phyloP scores from a whole-genome alignment of 495 filamentous ascomycete genomes.

The Terfezia boudieri region DNA sequence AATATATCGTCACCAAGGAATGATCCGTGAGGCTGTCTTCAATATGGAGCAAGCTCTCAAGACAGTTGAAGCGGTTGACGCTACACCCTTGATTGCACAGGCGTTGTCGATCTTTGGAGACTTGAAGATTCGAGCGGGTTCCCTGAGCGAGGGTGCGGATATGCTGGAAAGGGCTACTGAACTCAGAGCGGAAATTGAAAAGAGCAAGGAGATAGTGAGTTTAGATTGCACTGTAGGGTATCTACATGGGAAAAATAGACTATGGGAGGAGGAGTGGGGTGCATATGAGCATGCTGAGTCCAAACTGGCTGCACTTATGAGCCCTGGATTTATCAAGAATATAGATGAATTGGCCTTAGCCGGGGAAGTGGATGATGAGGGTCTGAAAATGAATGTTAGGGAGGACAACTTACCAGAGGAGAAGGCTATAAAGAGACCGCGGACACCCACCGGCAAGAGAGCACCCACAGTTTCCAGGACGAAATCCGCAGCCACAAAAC shows the following conservation, averaged over 20 bases:
- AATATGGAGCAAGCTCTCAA: slow-evolving; percentile 68
- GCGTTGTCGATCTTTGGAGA: slow-evolving; percentile 37
- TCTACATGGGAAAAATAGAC: slow-evolving; percentile 9
- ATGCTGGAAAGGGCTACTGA: slow-evolving; percentile 31
- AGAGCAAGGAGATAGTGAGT: slow-evolving; percentile 27
- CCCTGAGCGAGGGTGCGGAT: slow-evolving; percentile 36
- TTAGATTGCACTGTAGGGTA: slow-evolving; percentile 24
- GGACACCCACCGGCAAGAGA: slow-evolving; percentile 1
- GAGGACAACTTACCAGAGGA: slow-evolving; percentile 1
- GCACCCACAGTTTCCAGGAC: background rate
- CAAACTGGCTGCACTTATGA: slow-evolving; percentile 3
- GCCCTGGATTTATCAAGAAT: slow-evolving; percentile 6
- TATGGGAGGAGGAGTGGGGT: slow-evolving; percentile 16
- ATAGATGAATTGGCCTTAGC: slow-evolving; percentile 19
- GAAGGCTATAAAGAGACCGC: slow-evolving; percentile 4
- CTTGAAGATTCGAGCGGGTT: slow-evolving; percentile 40
- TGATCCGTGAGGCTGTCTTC: slow-evolving; percentile 76
- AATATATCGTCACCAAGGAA: slow-evolving; percentile 58
- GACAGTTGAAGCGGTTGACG: slow-evolving; percentile 44
- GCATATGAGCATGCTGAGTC: slow-evolving; percentile 18
- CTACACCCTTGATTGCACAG: slow-evolving; percentile 33
- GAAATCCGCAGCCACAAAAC: slow-evolving; percentile 8
- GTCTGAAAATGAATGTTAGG: slow-evolving; percentile 23
- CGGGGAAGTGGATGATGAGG: slow-evolving; percentile 23
- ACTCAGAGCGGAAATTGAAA: slow-evolving; percentile 22